A percentile compares a stretch with the other conserved stretches of the same genome.
phyloP scores from a whole-genome alignment of 768 basidiomycete genomes.

The Russula griseocarnosa region DNA sequence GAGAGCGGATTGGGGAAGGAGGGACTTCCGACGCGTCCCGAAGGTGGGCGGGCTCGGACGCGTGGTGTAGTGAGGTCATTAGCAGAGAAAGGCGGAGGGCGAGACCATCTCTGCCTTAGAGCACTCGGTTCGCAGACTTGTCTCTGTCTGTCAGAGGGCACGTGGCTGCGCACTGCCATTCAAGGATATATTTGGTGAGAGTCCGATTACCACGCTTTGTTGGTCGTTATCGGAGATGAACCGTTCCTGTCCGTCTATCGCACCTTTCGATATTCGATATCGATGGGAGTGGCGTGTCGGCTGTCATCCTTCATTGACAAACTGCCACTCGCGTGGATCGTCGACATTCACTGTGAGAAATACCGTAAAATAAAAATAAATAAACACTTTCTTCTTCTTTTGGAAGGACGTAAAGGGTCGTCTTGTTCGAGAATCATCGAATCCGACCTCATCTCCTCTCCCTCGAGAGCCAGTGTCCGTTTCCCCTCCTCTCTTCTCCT shows the following conservation, averaged over 20 bases:
- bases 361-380: neutral
- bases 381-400: neutral
- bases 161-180: constrained; percentile 1
- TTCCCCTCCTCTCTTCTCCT: neutral
- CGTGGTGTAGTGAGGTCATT: constrained; percentile 3
- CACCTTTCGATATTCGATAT: constrained; percentile 4
- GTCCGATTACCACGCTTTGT: neutral
- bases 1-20: constrained; percentile 24
- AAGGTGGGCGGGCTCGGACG: constrained; percentile 4
- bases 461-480: constrained; percentile 2
- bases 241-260: constrained; percentile 8
- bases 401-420: neutral
- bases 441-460: constrained; percentile 7
- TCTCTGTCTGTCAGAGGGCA: neutral
- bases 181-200: too few relatives aligned
- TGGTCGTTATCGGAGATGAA: constrained; percentile 14
- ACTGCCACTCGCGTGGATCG: neutral
- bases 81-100: neutral
- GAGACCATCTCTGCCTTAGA: neutral
- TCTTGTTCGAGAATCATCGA: neutral
- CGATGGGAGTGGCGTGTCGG: constrained; percentile 5
- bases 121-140: too few relatives aligned
- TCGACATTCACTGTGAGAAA: neutral
- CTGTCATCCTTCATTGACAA: too few relatives aligned
- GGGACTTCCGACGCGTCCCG: constrained; percentile 11